Evolutionary conservation across 352 stramenopile species (phyloP), one percentile per base, ranked within the genome.

Genomic region (Phytophthora ramorum): DNA sequence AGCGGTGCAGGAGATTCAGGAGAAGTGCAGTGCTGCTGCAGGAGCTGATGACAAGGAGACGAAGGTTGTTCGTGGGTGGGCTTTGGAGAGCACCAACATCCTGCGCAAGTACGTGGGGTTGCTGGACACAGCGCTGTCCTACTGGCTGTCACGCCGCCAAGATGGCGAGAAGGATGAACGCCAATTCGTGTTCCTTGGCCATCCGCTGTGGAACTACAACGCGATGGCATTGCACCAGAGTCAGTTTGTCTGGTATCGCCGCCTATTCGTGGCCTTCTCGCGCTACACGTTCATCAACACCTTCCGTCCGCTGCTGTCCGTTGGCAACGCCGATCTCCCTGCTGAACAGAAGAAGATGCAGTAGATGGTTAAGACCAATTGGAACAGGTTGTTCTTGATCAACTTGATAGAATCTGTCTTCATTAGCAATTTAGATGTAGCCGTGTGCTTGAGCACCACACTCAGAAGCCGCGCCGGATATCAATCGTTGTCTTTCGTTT

Each of bases 181-280:
- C n/a, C 70, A 79, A 32, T 88, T 88, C 45, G 79, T 91, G 20
- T 87, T 94, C 38, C 49, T 81, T 13, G 86, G 77, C 56, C 74
- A 69, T 4, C 83, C 85, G 32, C 75, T 59, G 60, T 92, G 77
- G 77, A 97, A 93, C 57, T 98, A 97, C 84, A 83, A 75, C 13
- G 91, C 90, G 1, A 98, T 99, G 95, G 79, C 86, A 43, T 77
- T 95, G 32, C 96, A 99, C 62, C 52, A 71, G 24, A 98, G 87
- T 67, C 96, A 99, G 75, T 99, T 98, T 69, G 95, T 99, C 26
- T 99, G 96, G 96, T 99, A 98, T 70, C 91, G 96, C 43, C 89
- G 93, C n/a, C 78, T 99, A 7, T 98, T 97, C 64, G 90, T 99
- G n/a, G 45, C 90, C 9, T 99, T 99, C 64, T 98, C 90, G 32